Conservation (phyloP, 176 grass and related monocot genomes). For the Phyllostachys edulis region DNA sequence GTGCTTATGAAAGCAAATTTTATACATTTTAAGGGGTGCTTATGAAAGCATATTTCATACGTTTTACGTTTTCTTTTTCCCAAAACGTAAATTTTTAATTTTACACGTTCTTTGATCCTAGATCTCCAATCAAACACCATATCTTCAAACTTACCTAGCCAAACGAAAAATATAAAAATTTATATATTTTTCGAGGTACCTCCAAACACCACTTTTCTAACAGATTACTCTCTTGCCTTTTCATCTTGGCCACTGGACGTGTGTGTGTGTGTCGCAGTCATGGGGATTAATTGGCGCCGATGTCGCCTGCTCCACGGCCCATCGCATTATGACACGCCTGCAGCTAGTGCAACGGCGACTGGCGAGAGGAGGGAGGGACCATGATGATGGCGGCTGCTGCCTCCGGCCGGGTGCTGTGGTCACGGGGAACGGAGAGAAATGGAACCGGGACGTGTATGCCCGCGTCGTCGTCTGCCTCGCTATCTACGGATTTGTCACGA, state of each 20-base stretch:
- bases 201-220: too few relatives aligned
- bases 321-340: background rate
- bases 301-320: background rate
- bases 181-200: too few relatives aligned
- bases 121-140: too few relatives aligned
- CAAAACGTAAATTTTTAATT: too few relatives aligned
- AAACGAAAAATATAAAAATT: too few relatives aligned
- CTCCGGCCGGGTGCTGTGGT: background rate
- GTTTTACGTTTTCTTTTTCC: too few relatives aligned
- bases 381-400: background rate
- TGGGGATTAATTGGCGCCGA: background rate
- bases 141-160: rapidly evolving
- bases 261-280: background rate
- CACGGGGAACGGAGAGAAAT: background rate
- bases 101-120: too few relatives aligned
- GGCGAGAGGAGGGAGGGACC: background rate
- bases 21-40: too few relatives aligned
- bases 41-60: too few relatives aligned
- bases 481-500: background rate
- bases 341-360: background rate
- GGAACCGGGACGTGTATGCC: background rate
- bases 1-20: too few relatives aligned
- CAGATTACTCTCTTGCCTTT: too few relatives aligned
- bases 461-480: background rate
- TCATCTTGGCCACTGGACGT: background rate